Conservation (phyloP, 192 early-diverging fungal genomes). For the Paraglomus brasilianum region DNA sequence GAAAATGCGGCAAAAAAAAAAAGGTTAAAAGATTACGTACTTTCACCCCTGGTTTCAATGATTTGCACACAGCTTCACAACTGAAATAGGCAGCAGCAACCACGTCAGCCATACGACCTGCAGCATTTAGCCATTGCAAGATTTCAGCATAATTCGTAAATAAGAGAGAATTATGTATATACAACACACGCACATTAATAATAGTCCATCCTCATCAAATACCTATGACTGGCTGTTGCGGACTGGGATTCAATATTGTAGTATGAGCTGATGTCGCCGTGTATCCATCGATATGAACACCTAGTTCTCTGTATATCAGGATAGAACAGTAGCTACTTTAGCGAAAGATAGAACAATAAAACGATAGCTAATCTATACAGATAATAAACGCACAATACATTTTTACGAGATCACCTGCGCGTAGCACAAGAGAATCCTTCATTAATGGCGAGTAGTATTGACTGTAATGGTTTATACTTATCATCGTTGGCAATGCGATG, state of each 20-base stretch:
- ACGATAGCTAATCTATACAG: conserved; percentile 18
- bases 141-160: too few species aligned
- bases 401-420: conserved; percentile 83
- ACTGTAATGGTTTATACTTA: conserved; percentile 77
- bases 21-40: conserved; percentile 28
- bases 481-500: conserved; percentile 81
- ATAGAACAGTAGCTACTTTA: neutral
- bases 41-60: conserved; percentile 75
- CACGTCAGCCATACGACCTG: conserved; percentile 71
- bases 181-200: too few species aligned
- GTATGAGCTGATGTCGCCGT: conserved; percentile 83
- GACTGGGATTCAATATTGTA: conserved; percentile 61
- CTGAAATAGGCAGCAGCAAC: conserved; percentile 81
- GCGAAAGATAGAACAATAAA: neutral
- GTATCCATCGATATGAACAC: conserved; percentile 92
- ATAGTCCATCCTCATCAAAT: too few species aligned
- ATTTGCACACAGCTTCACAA: conserved; percentile 76
- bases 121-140: too few species aligned
- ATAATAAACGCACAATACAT: conserved; percentile 56
- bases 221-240: conserved; percentile 56
- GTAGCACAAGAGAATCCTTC: conserved; percentile 63
- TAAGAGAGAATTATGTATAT: too few species aligned
- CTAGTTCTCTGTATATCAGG: conserved; percentile 61
- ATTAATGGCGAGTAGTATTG: conserved; percentile 74
- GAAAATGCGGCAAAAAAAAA: neutral